These are phyloP conservation scores for Penicillium simplicissimum DNA, from an alignment of 495 filamentous ascomycete species.

Conservation along the genomic window DNA sequence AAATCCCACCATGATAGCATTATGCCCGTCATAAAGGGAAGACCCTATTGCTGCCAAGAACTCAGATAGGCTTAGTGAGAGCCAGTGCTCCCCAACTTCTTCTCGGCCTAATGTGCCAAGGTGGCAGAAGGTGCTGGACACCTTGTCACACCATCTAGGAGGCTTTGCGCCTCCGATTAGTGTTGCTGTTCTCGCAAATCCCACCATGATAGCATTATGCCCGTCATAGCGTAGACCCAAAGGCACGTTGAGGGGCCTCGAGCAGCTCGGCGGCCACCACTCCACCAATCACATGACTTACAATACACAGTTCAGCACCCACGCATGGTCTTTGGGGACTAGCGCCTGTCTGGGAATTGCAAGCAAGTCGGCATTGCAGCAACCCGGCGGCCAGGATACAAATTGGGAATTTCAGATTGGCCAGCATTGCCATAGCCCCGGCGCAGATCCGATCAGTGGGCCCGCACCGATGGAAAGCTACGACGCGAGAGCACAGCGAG, in stretches of 20 bases:
- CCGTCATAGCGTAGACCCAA: too few species aligned
- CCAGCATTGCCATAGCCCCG: too few species aligned
- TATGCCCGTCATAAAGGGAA: too few species aligned
- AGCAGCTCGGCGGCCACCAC: background rate
- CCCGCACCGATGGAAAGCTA: too few species aligned
- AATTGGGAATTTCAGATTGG: too few species aligned
- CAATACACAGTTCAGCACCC: background rate
- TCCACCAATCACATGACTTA: constrained; percentile 11
- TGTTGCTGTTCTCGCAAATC: background rate
- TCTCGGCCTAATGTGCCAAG: background rate
- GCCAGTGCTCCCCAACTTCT: background rate
- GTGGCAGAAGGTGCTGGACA: too few species aligned
- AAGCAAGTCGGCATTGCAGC: constrained; percentile 18
- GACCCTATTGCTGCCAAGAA: constrained; percentile 10
- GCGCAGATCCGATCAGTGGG: too few species aligned
- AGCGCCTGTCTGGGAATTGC: constrained; percentile 5
- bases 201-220: too few species aligned
- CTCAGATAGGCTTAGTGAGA: constrained; percentile 7
- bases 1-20: too few species aligned
- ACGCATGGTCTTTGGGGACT: background rate
- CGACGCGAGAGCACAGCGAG: too few species aligned
- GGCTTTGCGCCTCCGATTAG: background rate
- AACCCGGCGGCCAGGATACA: too few species aligned
- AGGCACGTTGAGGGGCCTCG: constrained; percentile 4
- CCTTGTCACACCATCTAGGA: background rate